These are phyloP conservation scores for Spathaspora hagerdaliae DNA, from an alignment of 805 yeast species.

Conservation along the genomic window DNA sequence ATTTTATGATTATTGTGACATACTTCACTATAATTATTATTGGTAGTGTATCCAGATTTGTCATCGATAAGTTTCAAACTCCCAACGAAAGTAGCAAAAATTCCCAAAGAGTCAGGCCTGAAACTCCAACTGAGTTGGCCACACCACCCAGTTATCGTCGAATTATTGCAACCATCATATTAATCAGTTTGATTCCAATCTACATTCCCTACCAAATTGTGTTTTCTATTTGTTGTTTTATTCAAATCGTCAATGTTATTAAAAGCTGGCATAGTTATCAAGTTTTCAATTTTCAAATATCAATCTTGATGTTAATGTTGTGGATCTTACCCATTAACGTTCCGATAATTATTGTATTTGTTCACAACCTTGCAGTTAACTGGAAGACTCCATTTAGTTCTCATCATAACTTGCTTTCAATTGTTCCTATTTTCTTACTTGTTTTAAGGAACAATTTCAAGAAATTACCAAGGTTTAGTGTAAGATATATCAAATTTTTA, in stretches of 20 bases:
- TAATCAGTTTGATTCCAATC: conserved; percentile 41
- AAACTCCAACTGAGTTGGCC: neutral
- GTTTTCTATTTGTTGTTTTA: conserved; percentile 52
- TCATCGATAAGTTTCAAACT: neutral
- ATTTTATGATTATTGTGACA: conserved; percentile 3
- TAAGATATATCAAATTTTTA: conserved; percentile 3
- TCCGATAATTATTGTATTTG: conserved; percentile 76
- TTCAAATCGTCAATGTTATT: conserved; percentile 55
- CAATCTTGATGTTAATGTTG: conserved; percentile 62
- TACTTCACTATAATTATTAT: neutral
- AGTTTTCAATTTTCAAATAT: conserved; percentile 55
- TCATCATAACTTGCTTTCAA: conserved; percentile 77
- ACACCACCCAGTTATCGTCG: conserved; percentile 11
- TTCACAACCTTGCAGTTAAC: conserved; percentile 69
- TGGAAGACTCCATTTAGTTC: conserved; percentile 86
- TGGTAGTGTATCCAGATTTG: neutral
- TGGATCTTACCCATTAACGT: conserved; percentile 78
- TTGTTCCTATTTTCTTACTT: conserved; percentile 65
- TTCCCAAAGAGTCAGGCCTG: neutral
- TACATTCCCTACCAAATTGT: conserved; percentile 83
- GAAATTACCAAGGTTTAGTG: conserved; percentile 38
- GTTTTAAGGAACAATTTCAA: conserved; percentile 48
- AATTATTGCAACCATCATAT: conserved; percentile 5
- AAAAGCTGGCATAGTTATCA: conserved; percentile 18
- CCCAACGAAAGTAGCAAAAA: neutral